Evolutionary conservation across 2,329 filamentous ascomycete species (phyloP).

Genomic region (Rutstroemia sydowiana): DNA sequence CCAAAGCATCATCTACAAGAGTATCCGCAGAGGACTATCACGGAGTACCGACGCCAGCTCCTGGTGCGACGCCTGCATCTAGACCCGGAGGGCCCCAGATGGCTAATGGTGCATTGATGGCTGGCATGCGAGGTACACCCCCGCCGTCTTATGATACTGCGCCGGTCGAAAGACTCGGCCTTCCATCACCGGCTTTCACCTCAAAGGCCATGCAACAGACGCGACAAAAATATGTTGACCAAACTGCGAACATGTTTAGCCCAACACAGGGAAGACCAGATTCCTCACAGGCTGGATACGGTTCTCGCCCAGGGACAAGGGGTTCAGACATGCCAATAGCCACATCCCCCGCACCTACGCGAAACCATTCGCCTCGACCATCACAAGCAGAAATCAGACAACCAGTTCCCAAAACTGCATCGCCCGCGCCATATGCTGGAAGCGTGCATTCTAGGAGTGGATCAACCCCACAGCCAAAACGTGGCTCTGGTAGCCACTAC

Average conservation of each 20-base stretch:
- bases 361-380: conserved; percentile 57
- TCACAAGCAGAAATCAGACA: conserved; percentile 40
- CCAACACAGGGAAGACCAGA: conserved; percentile 25
- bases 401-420: conserved; percentile 42
- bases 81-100: conserved; percentile 36
- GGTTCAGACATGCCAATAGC: conserved; percentile 52
- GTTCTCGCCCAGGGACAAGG: conserved; percentile 50
- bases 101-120: conserved; percentile 38
- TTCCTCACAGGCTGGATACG: conserved; percentile 24
- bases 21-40: conserved; percentile 94
- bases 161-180: conserved; percentile 68
- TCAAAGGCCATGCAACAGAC: conserved; percentile 93
- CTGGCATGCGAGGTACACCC: conserved; percentile 64
- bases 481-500: conserved; percentile 44
- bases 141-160: conserved; percentile 75
- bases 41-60: conserved; percentile 79
- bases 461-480: conserved; percentile 35
- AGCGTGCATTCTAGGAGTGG: conserved; percentile 28
- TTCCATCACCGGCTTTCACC: conserved; percentile 86
- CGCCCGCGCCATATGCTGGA: conserved; percentile 56
- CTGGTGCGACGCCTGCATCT: conserved; percentile 37
- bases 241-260: conserved; percentile 73
- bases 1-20: conserved; percentile 72
- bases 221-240: conserved; percentile 77
- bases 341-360: conserved; percentile 61